These are phyloP conservation scores for Aphanocladium album DNA, from an alignment of 2,329 filamentous ascomycete species.

Conservation along the genomic window DNA sequence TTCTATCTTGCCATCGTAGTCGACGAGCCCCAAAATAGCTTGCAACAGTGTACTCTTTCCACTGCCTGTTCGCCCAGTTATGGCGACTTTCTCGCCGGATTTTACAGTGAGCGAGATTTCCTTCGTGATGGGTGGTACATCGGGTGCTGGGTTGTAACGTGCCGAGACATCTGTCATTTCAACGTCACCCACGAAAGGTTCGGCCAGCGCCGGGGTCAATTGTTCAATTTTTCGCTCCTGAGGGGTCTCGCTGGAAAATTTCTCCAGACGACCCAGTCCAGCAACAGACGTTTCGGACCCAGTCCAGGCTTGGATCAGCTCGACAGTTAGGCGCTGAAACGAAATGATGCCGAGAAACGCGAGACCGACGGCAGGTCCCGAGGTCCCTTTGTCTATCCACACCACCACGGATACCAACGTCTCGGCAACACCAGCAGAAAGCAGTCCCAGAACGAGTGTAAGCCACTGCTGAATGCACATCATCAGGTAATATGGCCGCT, in stretches of 20 bases:
- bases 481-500: neutral
- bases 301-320: neutral
- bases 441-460: neutral
- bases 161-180: neutral
- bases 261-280: neutral
- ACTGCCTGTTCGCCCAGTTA: neutral
- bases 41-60: slow-evolving; percentile 39
- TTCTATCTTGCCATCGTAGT: slow-evolving; percentile 27
- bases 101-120: neutral
- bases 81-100: neutral
- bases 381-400: neutral
- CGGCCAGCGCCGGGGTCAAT: neutral
- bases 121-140: neutral
- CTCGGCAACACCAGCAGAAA: neutral
- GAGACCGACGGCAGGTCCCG: neutral
- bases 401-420: neutral
- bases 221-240: neutral
- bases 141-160: neutral
- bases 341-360: neutral
- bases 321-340: neutral
- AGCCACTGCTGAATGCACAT: neutral
- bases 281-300: neutral
- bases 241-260: neutral
- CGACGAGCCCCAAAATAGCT: slow-evolving; percentile 41
- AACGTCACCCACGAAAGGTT: neutral